A percentile compares a stretch with the other conserved stretches of the same genome.
phyloP scores from a whole-genome alignment of 768 basidiomycete species.

The Rhizopogon salebrosus region DNA sequence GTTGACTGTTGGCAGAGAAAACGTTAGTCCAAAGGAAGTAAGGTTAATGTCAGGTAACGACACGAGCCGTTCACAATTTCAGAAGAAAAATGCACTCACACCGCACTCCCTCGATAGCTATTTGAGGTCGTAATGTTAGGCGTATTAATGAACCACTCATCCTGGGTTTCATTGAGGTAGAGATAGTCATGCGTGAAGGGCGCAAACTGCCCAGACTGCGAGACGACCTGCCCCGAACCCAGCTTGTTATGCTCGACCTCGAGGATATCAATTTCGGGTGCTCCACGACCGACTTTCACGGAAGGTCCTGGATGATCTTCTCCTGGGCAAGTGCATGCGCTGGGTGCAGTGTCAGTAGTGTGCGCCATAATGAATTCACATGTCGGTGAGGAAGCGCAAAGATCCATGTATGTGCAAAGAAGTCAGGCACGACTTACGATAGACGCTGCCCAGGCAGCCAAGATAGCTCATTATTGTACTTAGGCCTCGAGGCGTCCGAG shows the following conservation, averaged over 20 bases:
- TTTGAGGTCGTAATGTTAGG: constrained; percentile 28
- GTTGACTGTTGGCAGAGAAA: constrained; percentile 29
- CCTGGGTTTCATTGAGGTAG: constrained; percentile 30
- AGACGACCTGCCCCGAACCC: constrained; percentile 48
- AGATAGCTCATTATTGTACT: constrained; percentile 59
- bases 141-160: constrained; percentile 31
- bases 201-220: constrained; percentile 75
- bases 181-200: constrained; percentile 45
- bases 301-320: constrained; percentile 76
- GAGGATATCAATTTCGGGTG: constrained; percentile 81
- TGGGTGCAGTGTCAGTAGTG: constrained; percentile 15
- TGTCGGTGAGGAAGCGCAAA: constrained; percentile 2
- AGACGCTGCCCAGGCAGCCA: constrained; percentile 77
- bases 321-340: constrained; percentile 70
- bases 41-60: too few relatives aligned
- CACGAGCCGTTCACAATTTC: too few relatives aligned
- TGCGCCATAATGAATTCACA: background rate
- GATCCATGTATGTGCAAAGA: background rate
- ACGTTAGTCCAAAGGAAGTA: background rate
- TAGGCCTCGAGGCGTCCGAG: constrained; percentile 39
- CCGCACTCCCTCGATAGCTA: constrained; percentile 45
- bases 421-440: constrained; percentile 40
- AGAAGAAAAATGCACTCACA: constrained; percentile 27
- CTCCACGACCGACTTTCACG: constrained; percentile 51
- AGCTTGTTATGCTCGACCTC: constrained; percentile 68